Conservation (phyloP, 129 eudicot genomes). For the Erigeron canadensis region DNA sequence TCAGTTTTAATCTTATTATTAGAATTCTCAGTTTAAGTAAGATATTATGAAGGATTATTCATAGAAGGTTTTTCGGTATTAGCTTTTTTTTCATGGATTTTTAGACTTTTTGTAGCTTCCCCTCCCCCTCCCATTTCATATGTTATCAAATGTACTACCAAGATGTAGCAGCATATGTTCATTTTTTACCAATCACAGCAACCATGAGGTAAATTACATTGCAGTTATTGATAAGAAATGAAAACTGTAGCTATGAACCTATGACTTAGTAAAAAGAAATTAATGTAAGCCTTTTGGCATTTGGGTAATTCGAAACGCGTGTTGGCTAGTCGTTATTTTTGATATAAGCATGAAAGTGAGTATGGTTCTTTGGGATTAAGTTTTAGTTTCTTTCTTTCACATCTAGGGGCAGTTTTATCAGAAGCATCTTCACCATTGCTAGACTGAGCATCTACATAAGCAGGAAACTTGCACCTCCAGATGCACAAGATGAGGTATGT, state of each 20-base stretch:
- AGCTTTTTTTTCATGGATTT: not conserved
- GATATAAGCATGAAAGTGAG: not conserved
- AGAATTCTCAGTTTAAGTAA: not conserved
- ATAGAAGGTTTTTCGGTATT: no score
- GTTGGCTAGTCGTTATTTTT: no score
- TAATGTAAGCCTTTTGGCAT: no score
- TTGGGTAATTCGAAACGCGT: no score
- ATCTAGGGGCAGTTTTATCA: conserved; percentile 34
- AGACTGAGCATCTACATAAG: conserved; percentile 28
- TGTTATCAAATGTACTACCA: not conserved
- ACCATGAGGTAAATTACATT: no score
- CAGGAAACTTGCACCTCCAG: conserved; percentile 23
- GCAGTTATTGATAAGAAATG: no score
- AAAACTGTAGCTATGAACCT: no score
- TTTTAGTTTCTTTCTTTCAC: conserved; percentile 32
- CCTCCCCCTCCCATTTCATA: not conserved
- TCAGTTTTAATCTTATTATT: not conserved
- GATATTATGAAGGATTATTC: conserved; percentile 7
- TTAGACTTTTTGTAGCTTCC: not conserved
- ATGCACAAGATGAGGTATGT: conserved; percentile 28
- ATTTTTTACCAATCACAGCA: no score
- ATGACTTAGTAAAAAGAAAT: no score
- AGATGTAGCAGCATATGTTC: no score
- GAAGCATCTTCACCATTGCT: conserved; percentile 36
- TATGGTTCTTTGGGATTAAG: conserved; percentile 25